These are phyloP conservation scores for Trichoderma oligosporum DNA, from an alignment of 2,329 filamentous ascomycete genomes.

Conservation along the genomic window DNA sequence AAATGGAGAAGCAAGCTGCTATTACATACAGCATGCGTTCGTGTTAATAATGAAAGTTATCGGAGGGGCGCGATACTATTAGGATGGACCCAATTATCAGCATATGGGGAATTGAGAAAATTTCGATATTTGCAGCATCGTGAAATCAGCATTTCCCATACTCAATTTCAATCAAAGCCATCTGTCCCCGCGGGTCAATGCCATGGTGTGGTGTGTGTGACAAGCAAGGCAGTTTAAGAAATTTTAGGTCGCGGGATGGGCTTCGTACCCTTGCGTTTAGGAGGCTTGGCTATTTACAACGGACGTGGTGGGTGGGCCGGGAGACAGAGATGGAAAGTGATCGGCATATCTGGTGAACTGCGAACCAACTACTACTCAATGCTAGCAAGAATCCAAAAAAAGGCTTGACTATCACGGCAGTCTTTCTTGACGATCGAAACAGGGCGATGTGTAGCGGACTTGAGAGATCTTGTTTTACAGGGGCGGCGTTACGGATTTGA, in stretches of 20 bases:
- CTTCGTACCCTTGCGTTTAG: conserved; percentile 16
- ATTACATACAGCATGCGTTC: too few relatives aligned
- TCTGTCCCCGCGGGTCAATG: conserved; percentile 5
- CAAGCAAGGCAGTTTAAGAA: conserved; percentile 13
- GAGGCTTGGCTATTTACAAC: conserved; percentile 17
- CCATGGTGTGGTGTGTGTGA: conserved; percentile 5
- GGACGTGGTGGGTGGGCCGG: conserved; percentile 14
- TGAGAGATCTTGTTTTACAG: not conserved
- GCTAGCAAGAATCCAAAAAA: not conserved
- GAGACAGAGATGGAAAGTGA: conserved; percentile 11
- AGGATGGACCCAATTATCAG: not conserved
- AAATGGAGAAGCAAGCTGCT: not conserved
- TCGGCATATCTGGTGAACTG: conserved; percentile 8
- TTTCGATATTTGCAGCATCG: conserved; percentile 14
- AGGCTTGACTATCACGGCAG: not conserved
- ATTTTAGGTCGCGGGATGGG: conserved; percentile 20
- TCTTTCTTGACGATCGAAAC: conserved; percentile 3
- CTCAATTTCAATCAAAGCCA: not conserved
- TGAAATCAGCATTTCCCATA: conserved; percentile 15
- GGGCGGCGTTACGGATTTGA: conserved; percentile 1
- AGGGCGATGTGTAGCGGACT: not conserved
- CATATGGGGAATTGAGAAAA: conserved; percentile 15
- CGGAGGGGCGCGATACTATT: not conserved
- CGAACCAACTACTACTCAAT: not conserved
- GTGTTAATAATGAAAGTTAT: too few relatives aligned